A percentile compares a stretch with the other conserved stretches of the same genome.
phyloP scores from a whole-genome alignment of 495 filamentous ascomycete genomes.

The Daldinia vernicosa region DNA sequence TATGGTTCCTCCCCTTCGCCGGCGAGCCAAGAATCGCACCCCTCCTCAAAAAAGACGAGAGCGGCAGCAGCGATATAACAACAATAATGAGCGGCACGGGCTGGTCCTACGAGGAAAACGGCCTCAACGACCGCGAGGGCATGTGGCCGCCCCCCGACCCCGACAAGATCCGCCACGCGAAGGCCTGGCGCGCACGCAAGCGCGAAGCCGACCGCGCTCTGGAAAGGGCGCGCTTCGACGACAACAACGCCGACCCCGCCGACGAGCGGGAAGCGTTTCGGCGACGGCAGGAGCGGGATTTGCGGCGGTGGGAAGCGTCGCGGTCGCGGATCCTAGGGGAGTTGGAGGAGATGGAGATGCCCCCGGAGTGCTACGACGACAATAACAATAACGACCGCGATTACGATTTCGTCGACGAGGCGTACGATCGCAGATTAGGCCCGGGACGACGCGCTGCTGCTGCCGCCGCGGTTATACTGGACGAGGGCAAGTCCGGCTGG shows the following conservation, averaged over 20 bases:
- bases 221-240: slow-evolving; percentile 59
- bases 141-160: slow-evolving; percentile 91
- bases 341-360: slow-evolving; percentile 57
- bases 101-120: slow-evolving; percentile 81
- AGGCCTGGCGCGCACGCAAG: slow-evolving; percentile 48
- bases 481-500: slow-evolving; percentile 74
- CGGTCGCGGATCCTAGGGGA: slow-evolving; percentile 48
- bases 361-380: neutral
- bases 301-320: slow-evolving; percentile 32
- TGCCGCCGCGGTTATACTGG: slow-evolving; percentile 5
- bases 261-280: slow-evolving; percentile 58
- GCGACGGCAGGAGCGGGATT: slow-evolving; percentile 42
- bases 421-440: slow-evolving; percentile 25
- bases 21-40: slow-evolving; percentile 48
- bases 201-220: slow-evolving; percentile 31
- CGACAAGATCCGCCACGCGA: slow-evolving; percentile 71
- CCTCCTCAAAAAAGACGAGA: neutral
- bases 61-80: neutral
- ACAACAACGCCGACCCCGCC: slow-evolving; percentile 59
- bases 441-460: neutral
- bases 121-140: slow-evolving; percentile 74
- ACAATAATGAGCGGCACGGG: slow-evolving; percentile 52
- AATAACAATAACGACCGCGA: slow-evolving; percentile 39
- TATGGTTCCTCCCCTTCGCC: slow-evolving; percentile 61
- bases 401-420: slow-evolving; percentile 43